Percentiles rank a stretch among this genome's conserved stretches.
These are phyloP conservation scores for Linnemannia schmuckeri DNA, from an alignment of 192 early-diverging fungal genomes.

Conservation along the genomic window DNA sequence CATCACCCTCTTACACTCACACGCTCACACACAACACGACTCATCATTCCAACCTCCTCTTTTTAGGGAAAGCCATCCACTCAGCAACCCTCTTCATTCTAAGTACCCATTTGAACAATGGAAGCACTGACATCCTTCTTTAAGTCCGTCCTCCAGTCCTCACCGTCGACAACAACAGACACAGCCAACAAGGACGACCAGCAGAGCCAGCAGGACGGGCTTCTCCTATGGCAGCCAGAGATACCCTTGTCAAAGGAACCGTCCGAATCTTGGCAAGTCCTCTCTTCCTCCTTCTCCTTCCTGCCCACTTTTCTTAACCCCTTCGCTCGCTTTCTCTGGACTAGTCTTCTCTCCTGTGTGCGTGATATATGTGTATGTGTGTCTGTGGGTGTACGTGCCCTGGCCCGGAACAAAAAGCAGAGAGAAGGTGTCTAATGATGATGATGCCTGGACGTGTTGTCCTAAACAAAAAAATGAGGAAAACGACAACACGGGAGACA, in stretches of 20 bases:
- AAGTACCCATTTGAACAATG: conserved; percentile 9
- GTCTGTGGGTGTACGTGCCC: neutral
- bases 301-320: neutral
- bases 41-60: too few relatives aligned
- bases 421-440: neutral
- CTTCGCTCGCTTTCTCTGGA: neutral
- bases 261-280: conserved; percentile 49
- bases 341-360: neutral
- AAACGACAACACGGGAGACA: neutral
- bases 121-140: conserved; percentile 24
- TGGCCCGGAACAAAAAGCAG: neutral
- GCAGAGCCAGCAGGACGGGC: neutral
- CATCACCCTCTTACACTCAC: neutral
- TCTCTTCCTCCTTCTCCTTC: neutral
- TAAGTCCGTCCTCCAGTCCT: neutral
- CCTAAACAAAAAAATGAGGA: neutral
- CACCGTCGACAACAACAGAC: neutral
- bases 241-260: conserved; percentile 48
- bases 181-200: neutral
- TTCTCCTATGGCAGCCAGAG: conserved; percentile 42
- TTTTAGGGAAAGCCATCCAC: neutral
- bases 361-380: neutral
- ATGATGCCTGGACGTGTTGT: neutral
- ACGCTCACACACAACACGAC: neutral
- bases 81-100: neutral